These are phyloP conservation scores for Backusella circina DNA, from an alignment of 192 early-diverging fungal species.

Conservation along the genomic window DNA sequence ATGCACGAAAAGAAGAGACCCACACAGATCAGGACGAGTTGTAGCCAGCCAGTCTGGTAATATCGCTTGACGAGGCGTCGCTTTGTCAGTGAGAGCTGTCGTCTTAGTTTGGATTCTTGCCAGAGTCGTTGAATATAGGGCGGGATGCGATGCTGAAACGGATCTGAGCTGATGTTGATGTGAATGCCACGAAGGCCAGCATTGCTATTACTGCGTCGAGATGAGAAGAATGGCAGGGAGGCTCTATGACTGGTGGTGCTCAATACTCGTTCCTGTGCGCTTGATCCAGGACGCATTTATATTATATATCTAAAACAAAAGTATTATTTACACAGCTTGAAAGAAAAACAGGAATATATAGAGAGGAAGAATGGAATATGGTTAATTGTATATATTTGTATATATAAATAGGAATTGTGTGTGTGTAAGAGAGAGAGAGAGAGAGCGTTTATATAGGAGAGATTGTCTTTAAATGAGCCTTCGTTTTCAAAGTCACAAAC, in stretches of 20 bases:
- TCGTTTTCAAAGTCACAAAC: neutral
- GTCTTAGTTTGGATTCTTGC: slow-evolving; percentile 28
- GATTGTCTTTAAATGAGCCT: neutral
- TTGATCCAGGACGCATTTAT: neutral
- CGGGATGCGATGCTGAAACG: slow-evolving; percentile 36
- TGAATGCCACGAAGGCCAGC: slow-evolving; percentile 24
- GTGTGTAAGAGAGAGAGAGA: neutral
- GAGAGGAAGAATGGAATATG: neutral
- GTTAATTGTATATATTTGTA: neutral
- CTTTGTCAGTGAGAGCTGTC: neutral
- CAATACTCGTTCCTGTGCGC: neutral
- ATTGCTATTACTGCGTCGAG: neutral
- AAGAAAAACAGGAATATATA: neutral
- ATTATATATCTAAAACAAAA: neutral
- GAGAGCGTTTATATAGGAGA: neutral
- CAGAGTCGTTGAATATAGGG: slow-evolving; percentile 32
- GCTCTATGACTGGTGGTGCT: neutral
- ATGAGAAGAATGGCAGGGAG: neutral
- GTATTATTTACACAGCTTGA: neutral
- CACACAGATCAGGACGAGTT: neutral
- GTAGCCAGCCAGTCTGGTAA: neutral
- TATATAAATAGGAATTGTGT: neutral
- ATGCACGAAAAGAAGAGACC: slow-evolving; percentile 15
- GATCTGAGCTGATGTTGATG: slow-evolving; percentile 39
- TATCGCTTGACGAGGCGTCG: slow-evolving; percentile 12